Evolutionary conservation across 768 basidiomycete genomes (phyloP).

Genomic region (Rhodosporidiobolus sp.): DNA sequence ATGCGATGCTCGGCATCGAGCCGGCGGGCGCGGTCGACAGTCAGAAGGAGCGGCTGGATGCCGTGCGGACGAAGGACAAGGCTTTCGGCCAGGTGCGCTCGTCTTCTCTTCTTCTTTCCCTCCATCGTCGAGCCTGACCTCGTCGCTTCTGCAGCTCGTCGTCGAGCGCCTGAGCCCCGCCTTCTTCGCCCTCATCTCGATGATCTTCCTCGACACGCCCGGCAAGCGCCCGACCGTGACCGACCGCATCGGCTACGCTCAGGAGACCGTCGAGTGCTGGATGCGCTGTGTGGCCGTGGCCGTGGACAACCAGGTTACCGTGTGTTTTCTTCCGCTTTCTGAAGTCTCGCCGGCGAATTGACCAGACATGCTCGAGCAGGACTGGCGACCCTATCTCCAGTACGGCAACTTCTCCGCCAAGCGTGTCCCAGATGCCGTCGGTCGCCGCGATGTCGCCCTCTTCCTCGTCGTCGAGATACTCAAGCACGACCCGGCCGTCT

Average conservation of each 20-base stretch:
- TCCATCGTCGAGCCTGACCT: not conserved
- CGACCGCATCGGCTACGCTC: conserved; percentile 50
- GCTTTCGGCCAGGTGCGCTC: conserved; percentile 56
- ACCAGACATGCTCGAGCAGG: conserved; percentile 49
- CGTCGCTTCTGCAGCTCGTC: conserved; percentile 53
- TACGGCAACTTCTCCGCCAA: conserved; percentile 59
- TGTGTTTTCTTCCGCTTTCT: conserved; percentile 43
- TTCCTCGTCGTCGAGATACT: conserved; percentile 53
- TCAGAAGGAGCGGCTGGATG: conserved; percentile 42
- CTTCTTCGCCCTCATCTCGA: conserved; percentile 59
- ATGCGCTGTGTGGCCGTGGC: conserved; percentile 65
- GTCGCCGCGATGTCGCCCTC: conserved; percentile 62
- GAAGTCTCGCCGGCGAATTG: not conserved
- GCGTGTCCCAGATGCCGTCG: conserved; percentile 56
- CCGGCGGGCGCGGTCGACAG: conserved; percentile 43
- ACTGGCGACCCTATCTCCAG: conserved; percentile 62
- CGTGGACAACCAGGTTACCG: conserved; percentile 57
- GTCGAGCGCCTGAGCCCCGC: conserved; percentile 56
- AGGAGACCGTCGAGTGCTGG: conserved; percentile 69
- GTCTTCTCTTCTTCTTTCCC: not conserved
- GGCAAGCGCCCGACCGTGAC: conserved; percentile 21
- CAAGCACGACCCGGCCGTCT: conserved; percentile 24
- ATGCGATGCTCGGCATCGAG: conserved; percentile 58
- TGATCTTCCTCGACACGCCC: conserved; percentile 49
- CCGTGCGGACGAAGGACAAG: conserved; percentile 54